phyloP scores from a whole-genome alignment of 257 asterid genomes.

The Fraxinus quadrangulata region DNA sequence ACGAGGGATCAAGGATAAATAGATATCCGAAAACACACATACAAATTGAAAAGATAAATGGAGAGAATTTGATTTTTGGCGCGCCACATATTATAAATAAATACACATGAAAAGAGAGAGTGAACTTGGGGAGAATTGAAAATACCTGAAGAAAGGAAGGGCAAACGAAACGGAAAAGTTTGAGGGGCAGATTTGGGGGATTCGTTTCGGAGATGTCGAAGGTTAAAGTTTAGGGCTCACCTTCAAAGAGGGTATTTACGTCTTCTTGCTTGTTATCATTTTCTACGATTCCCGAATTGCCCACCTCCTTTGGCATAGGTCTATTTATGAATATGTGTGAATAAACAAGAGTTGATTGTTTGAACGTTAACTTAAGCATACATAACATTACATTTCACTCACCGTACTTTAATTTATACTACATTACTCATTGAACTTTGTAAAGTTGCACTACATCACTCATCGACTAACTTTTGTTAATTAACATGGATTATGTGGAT shows the following conservation, averaged over 20 bases:
- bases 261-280: neutral
- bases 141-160: conserved; percentile 50
- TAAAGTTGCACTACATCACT: too few relatives aligned
- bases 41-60: neutral
- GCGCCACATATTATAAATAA: conserved; percentile 15
- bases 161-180: conserved; percentile 41
- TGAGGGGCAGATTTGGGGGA: conserved; percentile 36
- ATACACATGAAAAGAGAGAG: neutral
- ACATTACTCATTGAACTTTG: too few relatives aligned
- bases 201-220: conserved; percentile 27
- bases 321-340: too few relatives aligned
- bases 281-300: conserved; percentile 18
- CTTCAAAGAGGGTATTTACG: conserved; percentile 34
- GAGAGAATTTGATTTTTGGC: conserved; percentile 29
- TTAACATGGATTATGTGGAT: too few relatives aligned
- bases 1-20: too few relatives aligned
- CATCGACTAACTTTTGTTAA: too few relatives aligned
- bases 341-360: too few relatives aligned
- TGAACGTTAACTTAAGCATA: too few relatives aligned
- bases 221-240: neutral
- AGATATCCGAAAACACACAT: neutral
- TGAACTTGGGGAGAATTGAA: conserved; percentile 40
- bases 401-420: too few relatives aligned
- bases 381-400: too few relatives aligned
- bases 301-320: conserved; percentile 21